Evolutionary conservation across 2,329 filamentous ascomycete genomes (phyloP), one percentile per base, ranked within the genome.

Genomic region (Beauveria brongniartii): DNA sequence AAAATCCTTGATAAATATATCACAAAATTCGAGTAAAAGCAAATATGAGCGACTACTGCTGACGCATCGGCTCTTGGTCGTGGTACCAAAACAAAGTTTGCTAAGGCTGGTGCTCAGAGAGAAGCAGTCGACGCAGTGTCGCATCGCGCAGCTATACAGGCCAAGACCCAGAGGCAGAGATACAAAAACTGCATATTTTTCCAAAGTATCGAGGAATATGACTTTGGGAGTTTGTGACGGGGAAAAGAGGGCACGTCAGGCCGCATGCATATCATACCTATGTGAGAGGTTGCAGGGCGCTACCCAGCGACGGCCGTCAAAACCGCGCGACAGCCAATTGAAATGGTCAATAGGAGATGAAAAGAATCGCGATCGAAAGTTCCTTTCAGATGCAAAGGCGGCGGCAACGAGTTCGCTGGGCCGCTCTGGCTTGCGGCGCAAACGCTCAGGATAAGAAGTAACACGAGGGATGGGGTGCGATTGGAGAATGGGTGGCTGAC

Each of bases 381-480:
- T 37, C 34, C 18, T 37, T 22, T n/a, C 30, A 24, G 34, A 46
- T 16, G 3, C 12, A 10, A 14, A 20, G 40, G 55, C 24, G 22
- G 24, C 10, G 44, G 26, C 24, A 26, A 46, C 26, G 46, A 51
- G 22, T 52, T 26, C n/a, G 34, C 8, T 20, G n/a, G n/a, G 24
- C 46, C 37, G 52, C 43, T 48, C 30, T 48, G 58, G 51, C 30
- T 55, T 34, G 22, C 24, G 24, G 59, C 51, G 51, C 51, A 61
- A 50, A 54, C 51, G 43, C 34, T 53, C 43, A 55, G 30, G 43
- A 18, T 30, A 44, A 52, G 50, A 34, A 43, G 58, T 54, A 48
- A 54, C 51, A 48, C 59, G 43, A 61, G 52, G 52, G 59, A 55
- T 61, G 44, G 28, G 34, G 40, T 46, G 56, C 47, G 44, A 34